These are phyloP conservation scores for Magnaporthales sp. DNA, from an alignment of 2,329 filamentous ascomycete species.

Conservation along the genomic window DNA sequence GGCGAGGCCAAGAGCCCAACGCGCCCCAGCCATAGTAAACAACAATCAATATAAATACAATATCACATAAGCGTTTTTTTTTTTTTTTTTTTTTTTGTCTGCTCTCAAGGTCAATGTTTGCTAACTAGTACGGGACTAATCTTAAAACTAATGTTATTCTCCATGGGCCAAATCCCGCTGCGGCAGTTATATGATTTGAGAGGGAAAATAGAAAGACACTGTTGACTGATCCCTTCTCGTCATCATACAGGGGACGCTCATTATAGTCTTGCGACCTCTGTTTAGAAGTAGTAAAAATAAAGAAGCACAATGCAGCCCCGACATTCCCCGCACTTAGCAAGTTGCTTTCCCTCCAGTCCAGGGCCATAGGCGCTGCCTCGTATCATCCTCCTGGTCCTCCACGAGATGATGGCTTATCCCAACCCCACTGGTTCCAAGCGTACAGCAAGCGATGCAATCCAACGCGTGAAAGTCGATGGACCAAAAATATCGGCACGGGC, in stretches of 20 bases:
- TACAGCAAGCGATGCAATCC: background rate
- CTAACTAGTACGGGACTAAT: background rate
- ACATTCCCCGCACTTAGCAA: too few species aligned
- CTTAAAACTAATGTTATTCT: background rate
- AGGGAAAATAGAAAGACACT: background rate
- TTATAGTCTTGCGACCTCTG: background rate
- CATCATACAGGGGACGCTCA: background rate
- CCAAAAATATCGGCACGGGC: background rate
- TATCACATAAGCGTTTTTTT: background rate
- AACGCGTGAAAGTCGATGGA: background rate
- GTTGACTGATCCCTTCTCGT: background rate
- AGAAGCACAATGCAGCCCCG: too few species aligned
- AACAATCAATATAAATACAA: background rate
- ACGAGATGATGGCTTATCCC: background rate
- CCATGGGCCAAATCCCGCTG: background rate
- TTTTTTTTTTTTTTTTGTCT: background rate
- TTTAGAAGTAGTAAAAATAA: background rate
- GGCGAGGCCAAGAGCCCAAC: too few species aligned
- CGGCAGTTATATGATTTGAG: background rate
- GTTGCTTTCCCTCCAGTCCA: too few species aligned
- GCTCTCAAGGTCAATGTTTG: background rate
- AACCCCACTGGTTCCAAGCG: background rate
- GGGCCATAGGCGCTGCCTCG: too few species aligned
- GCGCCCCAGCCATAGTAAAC: background rate
- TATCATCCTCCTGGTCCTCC: background rate